Evolutionary conservation across 306 rosid species (phyloP).

Genomic region (Quercus cerris): DNA sequence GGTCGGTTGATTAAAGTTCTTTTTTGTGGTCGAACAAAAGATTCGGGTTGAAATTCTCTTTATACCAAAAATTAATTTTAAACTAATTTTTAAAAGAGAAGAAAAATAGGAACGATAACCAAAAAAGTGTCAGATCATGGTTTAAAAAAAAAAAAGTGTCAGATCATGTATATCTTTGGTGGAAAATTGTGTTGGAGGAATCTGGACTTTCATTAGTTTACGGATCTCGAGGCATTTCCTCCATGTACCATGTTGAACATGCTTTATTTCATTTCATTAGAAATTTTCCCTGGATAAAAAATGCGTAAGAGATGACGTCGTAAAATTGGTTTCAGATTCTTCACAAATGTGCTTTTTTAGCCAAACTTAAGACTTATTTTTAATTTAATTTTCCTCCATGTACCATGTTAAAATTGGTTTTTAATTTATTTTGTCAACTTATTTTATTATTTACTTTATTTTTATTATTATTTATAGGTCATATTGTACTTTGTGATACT

Average conservation of each 20-base stretch:
- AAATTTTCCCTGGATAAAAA: background rate
- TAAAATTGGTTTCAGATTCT: no score
- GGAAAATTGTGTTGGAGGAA: background rate
- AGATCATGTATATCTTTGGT: background rate
- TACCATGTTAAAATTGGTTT: no score
- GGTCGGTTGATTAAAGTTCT: no score
- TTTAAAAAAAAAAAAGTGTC: background rate
- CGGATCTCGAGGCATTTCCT: constrained; percentile 18
- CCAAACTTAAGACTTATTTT: no score
- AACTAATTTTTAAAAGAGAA: background rate
- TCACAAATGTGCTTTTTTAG: no score
- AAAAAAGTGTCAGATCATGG: background rate
- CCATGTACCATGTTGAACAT: constrained; percentile 5
- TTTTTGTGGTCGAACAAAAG: no score
- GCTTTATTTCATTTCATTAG: background rate
- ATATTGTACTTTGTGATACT: accelerated
- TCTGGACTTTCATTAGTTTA: background rate
- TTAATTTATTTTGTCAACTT: no score
- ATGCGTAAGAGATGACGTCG: no score
- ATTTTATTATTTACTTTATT: no score
- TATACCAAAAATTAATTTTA: background rate
- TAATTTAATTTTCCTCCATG: no score
- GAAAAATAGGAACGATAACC: background rate
- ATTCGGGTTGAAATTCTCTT: no score
- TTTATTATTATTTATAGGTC: accelerated